These are phyloP conservation scores for Myxozyma monticola DNA, from an alignment of 805 yeast genomes.

Conservation along the genomic window DNA sequence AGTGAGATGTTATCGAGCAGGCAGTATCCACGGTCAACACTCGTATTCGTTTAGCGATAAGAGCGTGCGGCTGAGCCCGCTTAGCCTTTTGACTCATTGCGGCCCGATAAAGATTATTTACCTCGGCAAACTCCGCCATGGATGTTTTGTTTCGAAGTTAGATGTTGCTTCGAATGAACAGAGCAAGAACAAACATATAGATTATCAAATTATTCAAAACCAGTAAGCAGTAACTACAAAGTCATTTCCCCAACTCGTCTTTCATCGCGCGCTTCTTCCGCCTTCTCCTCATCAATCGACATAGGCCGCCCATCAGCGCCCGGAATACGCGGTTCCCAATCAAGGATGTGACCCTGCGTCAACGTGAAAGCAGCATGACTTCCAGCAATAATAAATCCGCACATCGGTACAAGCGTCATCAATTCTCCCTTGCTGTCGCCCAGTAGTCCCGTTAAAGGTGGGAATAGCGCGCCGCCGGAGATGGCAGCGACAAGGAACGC, in stretches of 20 bases:
- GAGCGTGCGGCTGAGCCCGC: no score
- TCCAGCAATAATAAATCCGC: conserved; percentile 9
- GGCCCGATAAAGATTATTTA: no score
- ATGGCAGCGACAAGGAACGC: conserved; percentile 7
- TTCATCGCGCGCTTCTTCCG: not conserved
- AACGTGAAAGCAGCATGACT: conserved; percentile 2
- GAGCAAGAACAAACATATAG: no score
- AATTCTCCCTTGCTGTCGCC: conserved; percentile 6
- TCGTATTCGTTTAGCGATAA: no score
- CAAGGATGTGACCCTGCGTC: conserved; percentile 7
- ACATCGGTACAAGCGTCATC: conserved; percentile 9
- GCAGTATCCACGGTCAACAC: no score
- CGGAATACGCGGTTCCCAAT: conserved; percentile 6
- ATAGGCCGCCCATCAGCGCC: conserved; percentile 2
- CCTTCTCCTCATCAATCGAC: conserved; percentile 7
- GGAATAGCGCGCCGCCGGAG: conserved; percentile 11
- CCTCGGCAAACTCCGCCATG: no score
- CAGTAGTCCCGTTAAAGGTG: conserved; percentile 3
- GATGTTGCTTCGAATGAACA: no score
- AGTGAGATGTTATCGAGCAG: no score
- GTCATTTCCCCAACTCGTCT: not conserved
- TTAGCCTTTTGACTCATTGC: no score
- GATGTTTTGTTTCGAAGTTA: no score
- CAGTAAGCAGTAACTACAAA: no score
- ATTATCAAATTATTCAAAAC: no score